A percentile compares a stretch with the other conserved stretches of the same genome.
These are phyloP conservation scores for Ceratocystis colombiana DNA, from an alignment of 2,329 filamentous ascomycete species.

Conservation along the genomic window DNA sequence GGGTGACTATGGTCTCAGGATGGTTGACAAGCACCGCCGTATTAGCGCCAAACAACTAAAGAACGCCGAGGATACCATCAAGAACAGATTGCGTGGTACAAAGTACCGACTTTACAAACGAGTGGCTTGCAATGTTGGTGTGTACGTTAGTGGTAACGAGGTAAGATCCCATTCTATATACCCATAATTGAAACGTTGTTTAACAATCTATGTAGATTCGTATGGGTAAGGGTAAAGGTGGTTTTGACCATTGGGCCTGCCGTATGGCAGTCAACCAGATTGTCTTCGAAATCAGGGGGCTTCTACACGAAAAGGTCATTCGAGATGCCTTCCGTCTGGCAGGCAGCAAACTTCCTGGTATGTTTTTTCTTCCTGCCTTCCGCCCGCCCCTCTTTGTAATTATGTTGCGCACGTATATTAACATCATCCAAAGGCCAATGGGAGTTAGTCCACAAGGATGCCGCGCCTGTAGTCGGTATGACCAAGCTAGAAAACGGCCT, in stretches of 20 bases:
- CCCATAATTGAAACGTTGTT: conserved; percentile 13
- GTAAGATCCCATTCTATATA: conserved; percentile 35
- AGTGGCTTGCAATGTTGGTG: conserved; percentile 83
- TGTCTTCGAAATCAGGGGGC: conserved; percentile 82
- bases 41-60: conserved; percentile 80
- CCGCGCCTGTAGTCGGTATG: conserved; percentile 79
- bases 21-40: conserved; percentile 85
- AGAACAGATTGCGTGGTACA: conserved; percentile 74
- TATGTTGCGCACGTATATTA: conserved; percentile 25
- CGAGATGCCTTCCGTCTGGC: conserved; percentile 89
- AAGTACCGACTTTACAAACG: conserved; percentile 89
- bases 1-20: conserved; percentile 91
- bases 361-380: conserved; percentile 31
- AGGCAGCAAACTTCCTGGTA: conserved; percentile 88
- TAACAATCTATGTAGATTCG: conserved; percentile 48
- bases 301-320: conserved; percentile 88
- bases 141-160: conserved; percentile 92
- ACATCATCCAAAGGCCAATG: conserved; percentile 52
- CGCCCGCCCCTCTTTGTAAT: background rate
- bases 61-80: conserved; percentile 89
- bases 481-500: conserved; percentile 73
- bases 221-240: conserved; percentile 99
- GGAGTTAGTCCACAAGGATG: conserved; percentile 89
- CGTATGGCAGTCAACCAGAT: conserved; percentile 85
- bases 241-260: conserved; percentile 92